Base-by-base conservation (phyloP, 2,329 filamentous ascomycete genomes). In the Aspergillus eucalypticola region DNA sequence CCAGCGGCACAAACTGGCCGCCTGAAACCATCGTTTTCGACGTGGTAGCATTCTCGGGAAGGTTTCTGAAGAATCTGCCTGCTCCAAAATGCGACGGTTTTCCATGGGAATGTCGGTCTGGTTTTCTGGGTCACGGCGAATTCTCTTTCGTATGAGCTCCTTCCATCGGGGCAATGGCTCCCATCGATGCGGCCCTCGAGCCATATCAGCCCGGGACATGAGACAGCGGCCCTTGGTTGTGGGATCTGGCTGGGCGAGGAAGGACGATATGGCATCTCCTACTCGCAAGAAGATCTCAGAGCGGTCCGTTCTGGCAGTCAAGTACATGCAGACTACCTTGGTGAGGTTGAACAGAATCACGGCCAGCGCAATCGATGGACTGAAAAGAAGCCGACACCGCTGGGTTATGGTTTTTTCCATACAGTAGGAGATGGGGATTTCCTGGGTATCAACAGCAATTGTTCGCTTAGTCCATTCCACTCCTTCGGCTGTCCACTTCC, bases 251-350 rank as follows among this genome's bases (percentile, higher is more conserved):
- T 39, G 10, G 13, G 13, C 19, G 8, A 70, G 46, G 54, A 71
- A 71, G 1, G 64, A 67, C n/a, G 64, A 64, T 25, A 71, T 49
- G 2, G 69, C 68, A 27, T 71, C 69, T 7, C 69, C 69, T 4
- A 67, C 54, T 4, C 66, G 70, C 50, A 70, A 48, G 7, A 65
- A 42, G 8, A 56, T 60, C 15, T 39, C 44, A 8, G 56, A 48
- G 10, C 54, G 42, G 13, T 51, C 25, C 2, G 41, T 23, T 3
- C 41, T 29, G 2, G 55, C 55, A 2, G 58, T 54, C 10, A 62
- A 25, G 13, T 51, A 62, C 38, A 63, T 63, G 17, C 50, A 54
- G 10, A 58, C 19, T 2, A 59, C 49, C 38, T 65, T 64, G 39
- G 58, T 44, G 2, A 54, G 13, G 19, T 61, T 58, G 17, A 29